These are phyloP conservation scores for Rhodocollybia butyracea DNA, from an alignment of 768 basidiomycete genomes.

Conservation along the genomic window DNA sequence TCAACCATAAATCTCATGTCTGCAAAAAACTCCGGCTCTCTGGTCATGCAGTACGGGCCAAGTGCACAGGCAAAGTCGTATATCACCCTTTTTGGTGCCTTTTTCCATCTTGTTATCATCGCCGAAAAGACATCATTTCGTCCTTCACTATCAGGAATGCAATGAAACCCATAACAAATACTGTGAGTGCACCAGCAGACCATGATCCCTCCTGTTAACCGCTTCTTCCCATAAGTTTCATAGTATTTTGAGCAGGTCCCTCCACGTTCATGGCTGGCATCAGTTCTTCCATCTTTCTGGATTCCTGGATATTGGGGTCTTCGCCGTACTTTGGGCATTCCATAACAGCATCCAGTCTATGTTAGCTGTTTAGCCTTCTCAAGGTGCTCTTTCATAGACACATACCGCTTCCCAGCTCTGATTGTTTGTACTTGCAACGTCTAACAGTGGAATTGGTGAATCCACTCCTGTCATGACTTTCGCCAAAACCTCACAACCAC, in stretches of 20 bases:
- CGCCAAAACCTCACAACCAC: background rate
- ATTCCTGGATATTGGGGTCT: background rate
- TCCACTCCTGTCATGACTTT: background rate
- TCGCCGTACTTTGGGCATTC: background rate
- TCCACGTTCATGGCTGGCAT: background rate
- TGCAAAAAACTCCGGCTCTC: conserved; percentile 16
- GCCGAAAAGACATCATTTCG: conserved; percentile 38
- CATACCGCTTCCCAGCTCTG: background rate
- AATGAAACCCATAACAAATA: conserved; percentile 31
- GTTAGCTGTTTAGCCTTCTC: too few relatives aligned
- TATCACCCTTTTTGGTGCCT: conserved; percentile 22
- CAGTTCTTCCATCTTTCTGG: background rate
- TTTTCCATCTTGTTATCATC: conserved; percentile 28
- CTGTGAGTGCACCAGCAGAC: conserved; percentile 30
- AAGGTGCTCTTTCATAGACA: too few relatives aligned
- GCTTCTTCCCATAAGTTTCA: conserved; percentile 12
- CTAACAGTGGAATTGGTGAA: background rate
- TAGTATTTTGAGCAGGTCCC: conserved; percentile 15
- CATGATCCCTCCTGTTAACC: conserved; percentile 27
- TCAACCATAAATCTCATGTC: conserved; percentile 18
- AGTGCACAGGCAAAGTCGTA: conserved; percentile 27
- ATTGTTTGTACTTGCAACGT: background rate
- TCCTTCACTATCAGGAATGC: conserved; percentile 32
- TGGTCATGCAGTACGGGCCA: conserved; percentile 15
- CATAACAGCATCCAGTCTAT: background rate